Percentiles rank a stretch among this genome's conserved stretches.
These are phyloP conservation scores for Chaetomium cochliodes DNA, from an alignment of 495 filamentous ascomycete genomes.

Conservation along the genomic window DNA sequence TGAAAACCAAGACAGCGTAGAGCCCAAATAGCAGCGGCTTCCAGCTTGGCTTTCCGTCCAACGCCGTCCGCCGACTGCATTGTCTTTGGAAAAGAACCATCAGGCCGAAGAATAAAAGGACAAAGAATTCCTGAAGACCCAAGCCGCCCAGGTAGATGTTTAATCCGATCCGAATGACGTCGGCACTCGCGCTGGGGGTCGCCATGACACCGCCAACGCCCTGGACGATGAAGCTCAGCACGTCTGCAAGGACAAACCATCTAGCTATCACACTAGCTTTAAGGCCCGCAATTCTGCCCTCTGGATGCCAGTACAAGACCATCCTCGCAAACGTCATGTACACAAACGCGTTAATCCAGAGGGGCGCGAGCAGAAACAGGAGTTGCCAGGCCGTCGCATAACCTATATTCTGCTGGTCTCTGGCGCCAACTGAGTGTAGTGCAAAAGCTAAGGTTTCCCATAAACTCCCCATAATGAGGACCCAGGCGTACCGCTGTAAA, in stretches of 20 bases:
- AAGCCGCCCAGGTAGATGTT: slow-evolving; percentile 64
- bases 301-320: slow-evolving; percentile 57
- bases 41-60: slow-evolving; percentile 37
- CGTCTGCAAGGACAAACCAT: slow-evolving; percentile 63
- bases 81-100: slow-evolving; percentile 48
- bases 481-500: slow-evolving; percentile 41
- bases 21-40: slow-evolving; percentile 48
- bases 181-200: slow-evolving; percentile 23
- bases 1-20: slow-evolving; percentile 52
- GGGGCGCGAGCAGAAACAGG: slow-evolving; percentile 48
- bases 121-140: slow-evolving; percentile 59
- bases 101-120: slow-evolving; percentile 52
- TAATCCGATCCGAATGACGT: slow-evolving; percentile 40
- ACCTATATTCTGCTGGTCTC: slow-evolving; percentile 39
- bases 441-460: slow-evolving; percentile 45
- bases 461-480: slow-evolving; percentile 40
- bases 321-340: slow-evolving; percentile 68
- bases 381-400: slow-evolving; percentile 35
- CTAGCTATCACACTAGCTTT: slow-evolving; percentile 50
- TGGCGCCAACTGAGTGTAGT: slow-evolving; percentile 37
- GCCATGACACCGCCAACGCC: slow-evolving; percentile 51
- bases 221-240: slow-evolving; percentile 65
- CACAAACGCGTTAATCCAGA: slow-evolving; percentile 64
- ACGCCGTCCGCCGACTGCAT: slow-evolving; percentile 28
- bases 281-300: slow-evolving; percentile 48